Evolutionary conservation across 2,329 filamentous ascomycete species (phyloP).

Genomic region (Epichloe sylvatica): DNA sequence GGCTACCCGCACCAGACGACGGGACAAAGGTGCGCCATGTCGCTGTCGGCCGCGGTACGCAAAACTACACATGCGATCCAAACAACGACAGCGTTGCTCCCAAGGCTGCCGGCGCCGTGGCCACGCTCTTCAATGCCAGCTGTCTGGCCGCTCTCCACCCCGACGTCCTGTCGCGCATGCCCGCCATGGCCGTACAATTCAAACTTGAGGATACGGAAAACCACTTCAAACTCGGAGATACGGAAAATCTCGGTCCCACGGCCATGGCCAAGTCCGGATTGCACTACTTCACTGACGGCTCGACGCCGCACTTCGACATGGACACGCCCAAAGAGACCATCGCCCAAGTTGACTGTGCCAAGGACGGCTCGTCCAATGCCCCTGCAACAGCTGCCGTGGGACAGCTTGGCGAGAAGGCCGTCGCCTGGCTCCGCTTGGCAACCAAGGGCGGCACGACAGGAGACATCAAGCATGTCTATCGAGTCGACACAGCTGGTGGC

Average conservation of each 20-base stretch:
- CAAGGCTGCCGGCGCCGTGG: constrained; percentile 56
- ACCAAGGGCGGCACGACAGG: constrained; percentile 39
- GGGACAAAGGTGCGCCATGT: constrained; percentile 61
- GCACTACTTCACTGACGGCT: constrained; percentile 64
- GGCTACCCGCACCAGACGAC: constrained; percentile 45
- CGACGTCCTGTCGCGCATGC: constrained; percentile 49
- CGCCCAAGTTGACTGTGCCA: constrained; percentile 48
- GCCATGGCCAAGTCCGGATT: constrained; percentile 55
- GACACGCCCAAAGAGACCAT: constrained; percentile 39
- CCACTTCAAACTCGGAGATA: constrained; percentile 6
- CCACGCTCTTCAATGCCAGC: constrained; percentile 75
- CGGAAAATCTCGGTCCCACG: constrained; percentile 36
- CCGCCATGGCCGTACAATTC: constrained; percentile 55
- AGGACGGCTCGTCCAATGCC: constrained; percentile 46
- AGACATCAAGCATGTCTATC: constrained; percentile 61
- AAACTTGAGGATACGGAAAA: constrained; percentile 29
- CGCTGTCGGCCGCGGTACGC: constrained; percentile 72
- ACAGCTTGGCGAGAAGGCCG: constrained; percentile 50
- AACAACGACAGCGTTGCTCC: constrained; percentile 47
- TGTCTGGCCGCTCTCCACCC: constrained; percentile 62
- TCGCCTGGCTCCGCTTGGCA: constrained; percentile 67
- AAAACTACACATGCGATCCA: constrained; percentile 81
- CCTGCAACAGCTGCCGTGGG: constrained; percentile 48
- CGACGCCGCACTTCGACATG: constrained; percentile 70
- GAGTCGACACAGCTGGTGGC: constrained; percentile 73